Evolutionary conservation across 129 eudicot species (phyloP).

Genomic region (Chrysanthemum seticuspe): DNA sequence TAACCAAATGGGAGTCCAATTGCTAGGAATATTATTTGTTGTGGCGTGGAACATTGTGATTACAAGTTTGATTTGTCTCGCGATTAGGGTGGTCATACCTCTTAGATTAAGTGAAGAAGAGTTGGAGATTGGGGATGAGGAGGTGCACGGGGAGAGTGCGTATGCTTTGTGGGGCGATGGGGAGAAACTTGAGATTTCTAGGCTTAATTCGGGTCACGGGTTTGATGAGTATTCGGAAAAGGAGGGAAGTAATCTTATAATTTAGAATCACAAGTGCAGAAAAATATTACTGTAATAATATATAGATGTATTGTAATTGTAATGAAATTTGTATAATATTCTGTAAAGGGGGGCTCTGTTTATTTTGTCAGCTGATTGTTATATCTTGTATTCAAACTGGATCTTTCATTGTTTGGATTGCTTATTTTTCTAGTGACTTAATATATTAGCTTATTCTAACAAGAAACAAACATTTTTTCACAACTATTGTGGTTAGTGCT

Average conservation of each 20-base stretch:
- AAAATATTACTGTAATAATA: neutral
- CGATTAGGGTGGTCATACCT: conserved; percentile 37
- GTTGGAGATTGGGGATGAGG: conserved; percentile 50
- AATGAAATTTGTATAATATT: conserved; percentile 7
- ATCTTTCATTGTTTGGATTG: too few relatives aligned
- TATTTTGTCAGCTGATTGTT: too few relatives aligned
- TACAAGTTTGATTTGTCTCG: conserved; percentile 51
- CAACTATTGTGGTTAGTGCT: too few relatives aligned
- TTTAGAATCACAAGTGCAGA: neutral
- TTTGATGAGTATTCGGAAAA: conserved; percentile 30
- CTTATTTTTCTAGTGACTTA: too few relatives aligned
- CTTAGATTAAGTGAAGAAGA: conserved; percentile 48
- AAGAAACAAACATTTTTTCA: too few relatives aligned
- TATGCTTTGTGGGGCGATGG: conserved; percentile 51
- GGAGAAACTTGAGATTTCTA: conserved; percentile 37
- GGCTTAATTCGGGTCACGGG: conserved; percentile 43
- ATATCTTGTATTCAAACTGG: too few relatives aligned
- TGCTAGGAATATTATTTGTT: conserved; percentile 47
- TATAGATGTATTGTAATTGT: neutral
- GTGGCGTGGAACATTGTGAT: conserved; percentile 44
- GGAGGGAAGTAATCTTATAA: conserved; percentile 23
- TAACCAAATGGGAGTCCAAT: conserved; percentile 49
- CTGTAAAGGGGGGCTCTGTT: too few relatives aligned
- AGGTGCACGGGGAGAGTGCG: conserved; percentile 55
- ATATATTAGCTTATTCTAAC: too few relatives aligned